phyloP scores from a whole-genome alignment of 1,284 basidiomycete genomes.

The Leucocoprinus gongylophorus region DNA sequence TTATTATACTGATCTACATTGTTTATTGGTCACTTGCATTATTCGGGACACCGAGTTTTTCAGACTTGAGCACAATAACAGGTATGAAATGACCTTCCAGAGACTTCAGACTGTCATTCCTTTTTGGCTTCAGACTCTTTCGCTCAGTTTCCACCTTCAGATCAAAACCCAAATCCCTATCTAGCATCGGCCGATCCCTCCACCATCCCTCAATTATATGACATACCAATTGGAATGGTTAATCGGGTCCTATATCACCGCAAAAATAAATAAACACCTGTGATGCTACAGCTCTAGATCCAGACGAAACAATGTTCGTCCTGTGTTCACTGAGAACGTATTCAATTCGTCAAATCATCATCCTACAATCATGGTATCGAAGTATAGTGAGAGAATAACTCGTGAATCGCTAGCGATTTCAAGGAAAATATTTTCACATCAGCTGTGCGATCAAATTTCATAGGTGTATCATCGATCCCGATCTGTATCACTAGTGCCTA shows the following conservation, averaged over 20 bases:
- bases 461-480: too few relatives aligned
- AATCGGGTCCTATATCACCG: constrained; percentile 57
- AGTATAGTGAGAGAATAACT: too few relatives aligned
- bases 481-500: too few relatives aligned
- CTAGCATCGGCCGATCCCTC: constrained; percentile 37
- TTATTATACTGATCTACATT: constrained; percentile 72
- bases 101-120: background rate
- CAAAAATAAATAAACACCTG: background rate
- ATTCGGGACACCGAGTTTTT: constrained; percentile 63
- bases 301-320: background rate
- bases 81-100: constrained; percentile 35
- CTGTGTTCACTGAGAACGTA: too few relatives aligned
- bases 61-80: constrained; percentile 57
- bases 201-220: constrained; percentile 60
- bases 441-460: too few relatives aligned
- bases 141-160: constrained; percentile 37
- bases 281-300: background rate
- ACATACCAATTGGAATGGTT: constrained; percentile 76
- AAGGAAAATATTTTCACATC: too few relatives aligned
- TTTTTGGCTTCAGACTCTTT: constrained; percentile 40
- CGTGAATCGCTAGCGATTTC: too few relatives aligned
- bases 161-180: constrained; percentile 38
- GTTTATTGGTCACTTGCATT: constrained; percentile 72
- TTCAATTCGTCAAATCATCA: too few relatives aligned
- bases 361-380: too few relatives aligned